Evolutionary conservation across 345 rosid genomes (phyloP).

Genomic region (Camelina laxa): DNA sequence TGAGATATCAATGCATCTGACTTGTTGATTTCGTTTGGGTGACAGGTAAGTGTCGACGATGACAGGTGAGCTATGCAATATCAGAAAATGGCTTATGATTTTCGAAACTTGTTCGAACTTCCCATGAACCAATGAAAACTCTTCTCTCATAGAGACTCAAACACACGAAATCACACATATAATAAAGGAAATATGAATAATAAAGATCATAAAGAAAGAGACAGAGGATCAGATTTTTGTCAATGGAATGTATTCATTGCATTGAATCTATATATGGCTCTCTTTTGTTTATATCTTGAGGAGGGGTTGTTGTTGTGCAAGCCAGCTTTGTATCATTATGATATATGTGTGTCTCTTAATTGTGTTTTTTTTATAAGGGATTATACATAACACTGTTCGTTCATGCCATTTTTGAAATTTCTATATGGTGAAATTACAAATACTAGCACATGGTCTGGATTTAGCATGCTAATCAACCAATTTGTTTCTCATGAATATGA

Average conservation of each 20-base stretch:
- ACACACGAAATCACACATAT: constrained; percentile 25
- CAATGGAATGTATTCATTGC: constrained; percentile 32
- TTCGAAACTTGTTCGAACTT: constrained; percentile 37
- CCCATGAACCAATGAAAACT: constrained; percentile 29
- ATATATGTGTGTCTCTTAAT: constrained; percentile 2
- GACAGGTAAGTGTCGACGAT: constrained; percentile 34
- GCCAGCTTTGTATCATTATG: constrained; percentile 42
- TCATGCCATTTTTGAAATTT: neutral
- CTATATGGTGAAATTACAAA: constrained; percentile 16
- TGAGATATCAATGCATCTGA: constrained; percentile 37
- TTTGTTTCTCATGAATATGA: constrained; percentile 1
- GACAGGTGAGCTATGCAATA: constrained; percentile 39
- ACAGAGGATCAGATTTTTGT: constrained; percentile 32
- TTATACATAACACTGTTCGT: constrained; percentile 16
- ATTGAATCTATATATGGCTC: constrained; percentile 33
- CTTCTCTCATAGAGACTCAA: constrained; percentile 25
- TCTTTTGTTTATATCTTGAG: constrained; percentile 7
- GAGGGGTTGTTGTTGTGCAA: constrained; percentile 40
- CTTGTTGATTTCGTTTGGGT: constrained; percentile 34
- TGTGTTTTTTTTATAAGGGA: neutral
- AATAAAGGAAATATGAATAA: constrained; percentile 23
- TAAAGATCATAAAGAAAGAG: constrained; percentile 37
- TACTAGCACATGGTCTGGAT: constrained; percentile 28
- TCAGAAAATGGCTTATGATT: constrained; percentile 36
- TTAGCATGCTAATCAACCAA: neutral